phyloP scores from a whole-genome alignment of 2,329 filamentous ascomycete species.

The Mollisiaceae sp. region DNA sequence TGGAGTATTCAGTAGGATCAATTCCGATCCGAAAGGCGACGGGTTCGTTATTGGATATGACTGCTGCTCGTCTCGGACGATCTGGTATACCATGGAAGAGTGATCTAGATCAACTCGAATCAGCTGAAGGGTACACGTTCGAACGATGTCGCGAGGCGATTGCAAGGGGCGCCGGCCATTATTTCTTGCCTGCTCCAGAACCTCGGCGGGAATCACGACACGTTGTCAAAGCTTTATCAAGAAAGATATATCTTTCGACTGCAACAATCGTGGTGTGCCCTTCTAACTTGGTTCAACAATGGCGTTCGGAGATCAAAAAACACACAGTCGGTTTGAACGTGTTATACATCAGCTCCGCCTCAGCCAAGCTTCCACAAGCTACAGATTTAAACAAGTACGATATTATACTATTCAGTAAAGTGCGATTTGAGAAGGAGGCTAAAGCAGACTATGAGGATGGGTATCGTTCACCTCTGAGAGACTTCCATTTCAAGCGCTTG shows the following conservation, averaged over 20 bases:
- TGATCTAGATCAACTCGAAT: constrained; percentile 56
- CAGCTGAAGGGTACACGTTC: constrained; percentile 50
- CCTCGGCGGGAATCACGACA: constrained; percentile 48
- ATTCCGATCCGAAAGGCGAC: constrained; percentile 51
- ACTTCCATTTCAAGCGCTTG: constrained; percentile 83
- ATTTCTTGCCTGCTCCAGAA: constrained; percentile 56
- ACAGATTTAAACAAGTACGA: constrained; percentile 70
- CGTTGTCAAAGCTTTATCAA: constrained; percentile 46
- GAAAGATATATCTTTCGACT: constrained; percentile 66
- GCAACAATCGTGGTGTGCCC: constrained; percentile 82
- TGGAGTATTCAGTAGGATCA: constrained; percentile 56
- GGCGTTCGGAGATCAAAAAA: constrained; percentile 79
- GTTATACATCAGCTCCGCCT: constrained; percentile 61
- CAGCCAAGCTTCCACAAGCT: constrained; percentile 59
- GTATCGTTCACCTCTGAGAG: constrained; percentile 66
- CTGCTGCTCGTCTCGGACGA: constrained; percentile 70
- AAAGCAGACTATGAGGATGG: constrained; percentile 53
- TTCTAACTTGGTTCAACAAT: constrained; percentile 82
- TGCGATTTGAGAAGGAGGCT: constrained; percentile 72
- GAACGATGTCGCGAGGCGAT: constrained; percentile 61
- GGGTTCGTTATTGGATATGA: constrained; percentile 75
- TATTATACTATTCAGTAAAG: constrained; percentile 77
- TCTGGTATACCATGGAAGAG: constrained; percentile 73
- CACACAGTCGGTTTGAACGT: constrained; percentile 73
- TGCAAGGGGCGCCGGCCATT: constrained; percentile 61